Percentiles rank a stretch among this genome's conserved stretches.
Evolutionary conservation across 306 rosid genomes (phyloP).

Genomic region (Quercus variabilis): DNA sequence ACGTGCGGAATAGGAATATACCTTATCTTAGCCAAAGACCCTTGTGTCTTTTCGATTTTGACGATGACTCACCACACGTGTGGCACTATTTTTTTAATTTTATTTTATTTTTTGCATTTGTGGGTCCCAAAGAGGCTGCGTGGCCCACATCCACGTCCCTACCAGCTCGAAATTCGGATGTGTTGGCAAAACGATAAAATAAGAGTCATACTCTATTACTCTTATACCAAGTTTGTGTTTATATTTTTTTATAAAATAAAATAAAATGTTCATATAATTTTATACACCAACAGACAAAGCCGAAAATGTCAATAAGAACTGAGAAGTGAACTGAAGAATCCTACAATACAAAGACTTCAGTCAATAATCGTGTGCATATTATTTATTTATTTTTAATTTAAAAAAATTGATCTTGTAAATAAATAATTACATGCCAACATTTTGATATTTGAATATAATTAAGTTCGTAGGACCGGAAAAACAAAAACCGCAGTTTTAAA

Average conservation of each 20-base stretch:
- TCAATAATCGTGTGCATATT: conserved; percentile 3
- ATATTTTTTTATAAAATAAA: neutral
- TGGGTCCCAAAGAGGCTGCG: conserved; percentile 14
- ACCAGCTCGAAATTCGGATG: neutral
- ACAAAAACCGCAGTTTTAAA: no score
- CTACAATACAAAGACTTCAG: conserved; percentile 19
- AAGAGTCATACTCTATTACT: conserved; percentile 26
- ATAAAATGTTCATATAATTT: no score
- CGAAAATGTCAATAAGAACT: neutral
- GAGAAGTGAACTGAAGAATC: neutral
- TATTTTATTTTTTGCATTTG: no score
- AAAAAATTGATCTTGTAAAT: neutral
- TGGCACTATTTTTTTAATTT: conserved; percentile 18
- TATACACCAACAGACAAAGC: neutral
- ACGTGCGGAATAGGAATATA: conserved; percentile 39
- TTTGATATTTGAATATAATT: no score
- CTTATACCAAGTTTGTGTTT: neutral
- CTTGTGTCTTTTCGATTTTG: no score
- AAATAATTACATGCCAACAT: no score
- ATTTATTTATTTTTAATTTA: neutral
- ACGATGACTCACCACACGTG: conserved; percentile 48
- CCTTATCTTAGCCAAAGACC: neutral
- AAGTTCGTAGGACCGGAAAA: no score
- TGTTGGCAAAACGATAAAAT: conserved; percentile 49
- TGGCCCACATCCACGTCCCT: conserved; percentile 35